Percentiles rank a stretch among this genome's conserved stretches.
These are phyloP conservation scores for Phytophthora meadii DNA, from an alignment of 352 stramenopile species.

Conservation along the genomic window DNA sequence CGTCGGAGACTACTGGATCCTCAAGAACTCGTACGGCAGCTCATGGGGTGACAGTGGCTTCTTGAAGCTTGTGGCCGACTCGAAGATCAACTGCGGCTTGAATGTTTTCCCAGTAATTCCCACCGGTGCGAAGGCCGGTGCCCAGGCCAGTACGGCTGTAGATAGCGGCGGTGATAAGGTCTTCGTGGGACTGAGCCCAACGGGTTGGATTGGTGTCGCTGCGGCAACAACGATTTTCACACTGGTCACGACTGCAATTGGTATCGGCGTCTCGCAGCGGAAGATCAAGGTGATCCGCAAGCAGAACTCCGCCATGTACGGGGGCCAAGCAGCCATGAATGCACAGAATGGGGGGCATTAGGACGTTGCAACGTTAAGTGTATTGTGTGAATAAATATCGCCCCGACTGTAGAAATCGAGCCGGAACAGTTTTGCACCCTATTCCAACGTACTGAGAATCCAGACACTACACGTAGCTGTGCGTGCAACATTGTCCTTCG, in stretches of 20 bases:
- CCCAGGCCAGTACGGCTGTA: constrained; percentile 46
- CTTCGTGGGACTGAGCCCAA: constrained; percentile 63
- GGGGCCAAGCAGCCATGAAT: constrained; percentile 30
- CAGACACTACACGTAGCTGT: constrained; percentile 2
- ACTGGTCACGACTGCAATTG: constrained; percentile 48
- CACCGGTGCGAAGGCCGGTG: constrained; percentile 56
- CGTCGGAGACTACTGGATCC: constrained; percentile 80
- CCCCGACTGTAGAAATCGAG: constrained; percentile 9
- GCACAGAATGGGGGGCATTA: constrained; percentile 11
- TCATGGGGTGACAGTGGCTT: constrained; percentile 73
- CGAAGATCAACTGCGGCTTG: constrained; percentile 80
- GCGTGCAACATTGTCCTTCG: constrained; percentile 9
- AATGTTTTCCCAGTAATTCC: constrained; percentile 84
- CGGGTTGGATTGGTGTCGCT: constrained; percentile 66
- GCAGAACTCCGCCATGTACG: constrained; percentile 54
- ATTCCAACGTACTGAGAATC: constrained; percentile 19
- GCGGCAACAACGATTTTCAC: constrained; percentile 56
- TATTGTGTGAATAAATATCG: constrained; percentile 13
- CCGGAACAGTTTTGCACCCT: constrained; percentile 17
- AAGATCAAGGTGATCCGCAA: constrained; percentile 58
- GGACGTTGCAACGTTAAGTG: background rate
- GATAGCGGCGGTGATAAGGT: constrained; percentile 74
- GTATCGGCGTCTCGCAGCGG: constrained; percentile 50
- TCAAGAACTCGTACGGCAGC: constrained; percentile 86
- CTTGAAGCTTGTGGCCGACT: constrained; percentile 69